These are phyloP conservation scores for Cystobasidiaceae sp. DNA, from an alignment of 1,284 basidiomycete species.

Conservation along the genomic window DNA sequence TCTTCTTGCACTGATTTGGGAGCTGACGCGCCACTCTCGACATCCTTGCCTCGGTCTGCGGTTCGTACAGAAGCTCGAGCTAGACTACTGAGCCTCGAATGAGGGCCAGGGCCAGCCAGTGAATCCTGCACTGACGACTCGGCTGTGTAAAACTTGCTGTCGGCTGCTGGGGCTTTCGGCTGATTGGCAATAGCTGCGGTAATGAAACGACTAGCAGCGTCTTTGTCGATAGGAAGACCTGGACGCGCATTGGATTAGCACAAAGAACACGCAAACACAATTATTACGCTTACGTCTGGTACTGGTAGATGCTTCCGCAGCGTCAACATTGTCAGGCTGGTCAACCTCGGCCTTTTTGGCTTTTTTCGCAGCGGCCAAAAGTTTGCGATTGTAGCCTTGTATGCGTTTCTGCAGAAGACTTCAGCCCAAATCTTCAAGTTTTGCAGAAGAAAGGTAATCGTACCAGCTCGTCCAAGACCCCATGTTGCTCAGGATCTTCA, in stretches of 20 bases:
- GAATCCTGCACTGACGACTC: constrained; percentile 16
- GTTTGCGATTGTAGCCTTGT: constrained; percentile 24
- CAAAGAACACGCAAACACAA: not conserved
- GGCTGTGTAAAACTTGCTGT: constrained; percentile 16
- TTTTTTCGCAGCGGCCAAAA: not conserved
- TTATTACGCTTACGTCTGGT: not conserved
- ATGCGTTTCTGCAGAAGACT: constrained; percentile 19
- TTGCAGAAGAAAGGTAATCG: not conserved
- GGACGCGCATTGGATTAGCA: not conserved
- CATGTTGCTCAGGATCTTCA: constrained; percentile 20
- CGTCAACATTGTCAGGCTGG: too few relatives aligned
- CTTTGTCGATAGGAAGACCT: constrained; percentile 19
- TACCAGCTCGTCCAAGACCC: constrained; percentile 24
- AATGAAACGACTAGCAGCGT: constrained; percentile 23
- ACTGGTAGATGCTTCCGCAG: too few relatives aligned
- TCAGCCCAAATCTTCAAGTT: not conserved
- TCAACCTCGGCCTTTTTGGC: not conserved
- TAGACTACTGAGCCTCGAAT: constrained; percentile 10
- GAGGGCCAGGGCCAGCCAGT: constrained; percentile 8
- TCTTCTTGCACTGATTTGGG: too few relatives aligned
- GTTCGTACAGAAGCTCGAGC: not conserved
- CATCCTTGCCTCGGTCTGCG: too few relatives aligned
- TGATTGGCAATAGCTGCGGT: constrained; percentile 23
- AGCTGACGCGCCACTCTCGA: too few relatives aligned
- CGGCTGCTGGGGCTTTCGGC: not conserved